These are phyloP conservation scores for Pseudogymnoascus sp. DNA, from an alignment of 2,329 filamentous ascomycete species.

Conservation along the genomic window DNA sequence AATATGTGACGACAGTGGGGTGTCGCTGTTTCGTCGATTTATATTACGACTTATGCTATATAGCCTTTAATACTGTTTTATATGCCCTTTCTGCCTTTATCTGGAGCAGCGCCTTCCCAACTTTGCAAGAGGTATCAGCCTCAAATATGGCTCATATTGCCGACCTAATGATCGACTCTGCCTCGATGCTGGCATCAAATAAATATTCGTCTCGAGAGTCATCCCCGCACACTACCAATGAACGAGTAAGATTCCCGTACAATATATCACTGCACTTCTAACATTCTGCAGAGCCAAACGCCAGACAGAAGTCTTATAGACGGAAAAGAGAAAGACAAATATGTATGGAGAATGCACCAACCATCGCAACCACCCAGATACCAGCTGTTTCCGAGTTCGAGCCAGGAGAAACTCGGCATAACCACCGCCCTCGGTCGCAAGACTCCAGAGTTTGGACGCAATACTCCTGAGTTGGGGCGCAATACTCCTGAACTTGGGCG, in stretches of 20 bases:
- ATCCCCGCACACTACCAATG: constrained; percentile 37
- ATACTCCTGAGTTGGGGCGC: no score
- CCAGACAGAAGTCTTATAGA: constrained; percentile 2
- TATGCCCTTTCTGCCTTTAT: constrained; percentile 7
- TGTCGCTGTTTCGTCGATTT: constrained; percentile 8
- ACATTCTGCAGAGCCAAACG: constrained; percentile 7
- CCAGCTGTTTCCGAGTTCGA: constrained; percentile 52
- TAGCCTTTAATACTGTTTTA: constrained; percentile 8
- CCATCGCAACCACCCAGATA: constrained; percentile 46
- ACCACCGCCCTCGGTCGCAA: constrained; percentile 22
- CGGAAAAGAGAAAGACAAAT: constrained; percentile 38
- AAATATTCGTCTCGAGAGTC: constrained; percentile 45
- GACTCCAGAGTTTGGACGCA: constrained; percentile 32
- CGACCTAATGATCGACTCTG: constrained; percentile 44
- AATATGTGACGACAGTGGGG: constrained; percentile 8
- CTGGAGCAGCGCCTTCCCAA: constrained; percentile 1
- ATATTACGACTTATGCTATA: constrained; percentile 7
- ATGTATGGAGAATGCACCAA: constrained; percentile 52
- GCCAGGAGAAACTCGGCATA: constrained; percentile 33
- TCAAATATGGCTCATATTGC: constrained; percentile 53
- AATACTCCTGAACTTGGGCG: not conserved
- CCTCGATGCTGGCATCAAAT: constrained; percentile 30
- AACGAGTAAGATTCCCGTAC: constrained; percentile 27
- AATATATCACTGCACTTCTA: constrained; percentile 7
- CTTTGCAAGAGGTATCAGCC: constrained; percentile 1